phyloP scores from a whole-genome alignment of 768 basidiomycete species.

The Erythrobasidium yunnanense region DNA sequence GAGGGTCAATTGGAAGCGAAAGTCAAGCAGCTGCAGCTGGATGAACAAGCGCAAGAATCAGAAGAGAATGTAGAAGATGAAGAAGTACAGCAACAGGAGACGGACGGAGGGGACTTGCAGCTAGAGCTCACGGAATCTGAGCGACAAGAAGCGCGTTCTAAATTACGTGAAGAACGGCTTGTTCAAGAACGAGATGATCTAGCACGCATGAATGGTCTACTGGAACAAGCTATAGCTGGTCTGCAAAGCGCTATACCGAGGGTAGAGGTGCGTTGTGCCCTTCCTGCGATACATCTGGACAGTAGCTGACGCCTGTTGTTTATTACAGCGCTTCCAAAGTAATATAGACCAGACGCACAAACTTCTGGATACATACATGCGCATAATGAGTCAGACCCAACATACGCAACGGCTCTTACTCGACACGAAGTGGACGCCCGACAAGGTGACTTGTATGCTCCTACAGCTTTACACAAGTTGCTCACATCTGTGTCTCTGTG shows the following conservation, averaged over 20 bases:
- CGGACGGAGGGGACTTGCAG: not conserved
- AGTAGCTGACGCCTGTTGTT: not conserved
- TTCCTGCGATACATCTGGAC: no score
- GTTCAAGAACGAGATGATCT: slow-evolving; percentile 21
- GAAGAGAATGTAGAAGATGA: not conserved
- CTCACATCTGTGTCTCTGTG: not conserved
- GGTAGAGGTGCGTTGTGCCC: slow-evolving; percentile 22
- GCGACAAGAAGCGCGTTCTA: not conserved
- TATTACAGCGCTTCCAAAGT: slow-evolving; percentile 30
- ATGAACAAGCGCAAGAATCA: no score
- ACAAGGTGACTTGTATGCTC: slow-evolving; percentile 4
- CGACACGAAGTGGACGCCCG: slow-evolving; percentile 40
- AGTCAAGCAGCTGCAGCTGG: no score
- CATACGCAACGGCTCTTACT: slow-evolving; percentile 42
- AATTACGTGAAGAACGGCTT: not conserved
- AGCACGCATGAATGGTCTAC: slow-evolving; percentile 26
- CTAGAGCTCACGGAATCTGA: not conserved
- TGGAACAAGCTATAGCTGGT: slow-evolving; percentile 18
- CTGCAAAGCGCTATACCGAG: slow-evolving; percentile 10
- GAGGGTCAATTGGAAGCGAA: no score
- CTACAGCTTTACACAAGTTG: not conserved
- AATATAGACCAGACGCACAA: slow-evolving; percentile 39
- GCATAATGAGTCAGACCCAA: slow-evolving; percentile 42
- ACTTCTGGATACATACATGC: slow-evolving; percentile 42
- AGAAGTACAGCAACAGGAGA: not conserved